These are phyloP conservation scores for Boletus sp. DNA, from an alignment of 768 basidiomycete species.

Conservation along the genomic window DNA sequence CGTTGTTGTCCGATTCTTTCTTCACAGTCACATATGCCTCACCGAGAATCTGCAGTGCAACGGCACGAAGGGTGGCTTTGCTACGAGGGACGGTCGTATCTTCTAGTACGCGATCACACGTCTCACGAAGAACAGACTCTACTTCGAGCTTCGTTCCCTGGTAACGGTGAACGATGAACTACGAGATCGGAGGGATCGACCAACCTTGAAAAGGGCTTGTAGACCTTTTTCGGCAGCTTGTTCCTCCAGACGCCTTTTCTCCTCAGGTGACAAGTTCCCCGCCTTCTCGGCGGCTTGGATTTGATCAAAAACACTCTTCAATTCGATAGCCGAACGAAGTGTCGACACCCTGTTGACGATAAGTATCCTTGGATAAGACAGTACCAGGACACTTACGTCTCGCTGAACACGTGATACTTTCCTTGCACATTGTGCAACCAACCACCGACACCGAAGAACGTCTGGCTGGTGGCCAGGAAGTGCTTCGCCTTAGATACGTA, in stretches of 20 bases:
- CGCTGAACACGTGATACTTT: conserved; percentile 90
- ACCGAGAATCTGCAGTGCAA: conserved; percentile 80
- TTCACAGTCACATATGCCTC: conserved; percentile 70
- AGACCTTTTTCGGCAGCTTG: conserved; percentile 92
- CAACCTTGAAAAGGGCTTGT: conserved; percentile 85
- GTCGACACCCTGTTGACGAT: conserved; percentile 64
- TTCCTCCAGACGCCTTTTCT: conserved; percentile 80
- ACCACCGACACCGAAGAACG: conserved; percentile 78
- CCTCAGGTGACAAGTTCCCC: conserved; percentile 73
- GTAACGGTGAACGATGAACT: neutral
- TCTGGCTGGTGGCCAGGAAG: conserved; percentile 67
- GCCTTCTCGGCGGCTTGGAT: conserved; percentile 87
- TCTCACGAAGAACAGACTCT: conserved; percentile 84
- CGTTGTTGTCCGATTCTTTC: conserved; percentile 48
- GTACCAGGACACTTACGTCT: conserved; percentile 60
- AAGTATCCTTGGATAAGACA: neutral
- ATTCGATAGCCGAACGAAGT: conserved; percentile 79
- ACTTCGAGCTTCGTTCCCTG: conserved; percentile 90
- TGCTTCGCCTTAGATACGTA: conserved; percentile 83
- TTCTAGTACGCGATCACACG: conserved; percentile 75
- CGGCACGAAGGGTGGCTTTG: conserved; percentile 70
- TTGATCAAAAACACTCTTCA: conserved; percentile 88
- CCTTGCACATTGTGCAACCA: conserved; percentile 92
- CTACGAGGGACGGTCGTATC: conserved; percentile 49
- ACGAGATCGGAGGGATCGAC: neutral